Base-by-base conservation (phyloP, 805 yeast species). In the Clavispora vitiphila region DNA sequence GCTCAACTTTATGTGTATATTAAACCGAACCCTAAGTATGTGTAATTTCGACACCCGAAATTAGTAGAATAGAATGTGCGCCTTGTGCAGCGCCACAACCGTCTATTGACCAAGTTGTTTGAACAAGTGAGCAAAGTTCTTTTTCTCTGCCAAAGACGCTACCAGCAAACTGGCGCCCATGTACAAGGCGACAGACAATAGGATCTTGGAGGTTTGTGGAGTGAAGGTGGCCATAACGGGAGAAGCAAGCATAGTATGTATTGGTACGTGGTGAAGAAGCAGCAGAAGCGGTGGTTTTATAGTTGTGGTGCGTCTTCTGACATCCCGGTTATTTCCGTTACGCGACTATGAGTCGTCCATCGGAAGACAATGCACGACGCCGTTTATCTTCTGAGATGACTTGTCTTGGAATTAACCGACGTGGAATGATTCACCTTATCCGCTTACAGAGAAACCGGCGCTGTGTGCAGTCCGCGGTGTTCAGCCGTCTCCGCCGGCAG, bases 81-180 rank as follows among this genome's bases (percentile, higher is more conserved):
- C n/a, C n/a, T n/a, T n/a, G 20, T 20, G n/a, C 4, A 29, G 20
- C n/a, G 8, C 14, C 9, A 9, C n/a, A 26, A n/a, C 30, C 30
- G 12, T 8, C 32, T 29, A 24, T 18, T 34, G 37, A 6, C 67
- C 67, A 34, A 62, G 46, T 48, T 62, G 67, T 48, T 49, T 61
- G 54, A 62, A 62, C 9, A 62, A 43, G 43, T 62, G 54, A 31
- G 57, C 54, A 27, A 54, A 53, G 39, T 62, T 50, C 41, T 53
- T 58, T 38, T 51, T 55, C 44, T 62, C 64, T n/a, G 64, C 67
- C 43, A 59, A 39, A 14, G 53, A 48, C 15, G 67, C 67, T 18
- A 62, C 55, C 41, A 56, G 57, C 26, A 59, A 40, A 35, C 60
- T 53, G 36, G 61, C 62, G 5, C 56, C 47, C 25, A 56, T 40